Percentiles rank a stretch among this genome's conserved stretches.
Evolutionary conservation across 2,329 filamentous ascomycete species (phyloP).

Genomic region (Colletotrichum euphorbiae): DNA sequence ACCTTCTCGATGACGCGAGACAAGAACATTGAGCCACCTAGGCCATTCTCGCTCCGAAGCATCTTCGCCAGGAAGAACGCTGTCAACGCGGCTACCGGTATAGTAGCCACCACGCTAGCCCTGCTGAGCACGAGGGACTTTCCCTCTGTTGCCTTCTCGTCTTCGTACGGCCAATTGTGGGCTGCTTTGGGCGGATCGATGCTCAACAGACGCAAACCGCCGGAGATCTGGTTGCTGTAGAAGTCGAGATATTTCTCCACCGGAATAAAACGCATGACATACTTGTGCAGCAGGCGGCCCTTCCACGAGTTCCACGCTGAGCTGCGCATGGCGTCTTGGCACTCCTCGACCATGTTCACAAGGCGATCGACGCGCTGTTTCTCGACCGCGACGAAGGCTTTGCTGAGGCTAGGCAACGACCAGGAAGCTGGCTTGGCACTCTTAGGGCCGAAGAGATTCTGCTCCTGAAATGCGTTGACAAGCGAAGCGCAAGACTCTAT

Average conservation of each 20-base stretch:
- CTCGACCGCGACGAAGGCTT: conserved; percentile 23
- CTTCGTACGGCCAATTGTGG: conserved; percentile 29
- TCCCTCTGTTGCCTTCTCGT: conserved; percentile 19
- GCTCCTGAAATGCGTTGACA: conserved; percentile 41
- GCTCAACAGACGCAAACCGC: conserved; percentile 10
- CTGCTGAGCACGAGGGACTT: neutral
- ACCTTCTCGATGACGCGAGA: conserved; percentile 14
- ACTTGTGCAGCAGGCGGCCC: conserved; percentile 21
- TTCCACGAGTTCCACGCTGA: conserved; percentile 27
- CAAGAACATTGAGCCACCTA: conserved; percentile 1
- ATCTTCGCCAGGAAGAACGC: conserved; percentile 15
- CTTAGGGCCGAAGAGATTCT: neutral
- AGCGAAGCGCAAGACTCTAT: conserved; percentile 45
- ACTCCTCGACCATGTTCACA: conserved; percentile 20
- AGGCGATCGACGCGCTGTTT: conserved; percentile 19
- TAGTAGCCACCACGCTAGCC: neutral
- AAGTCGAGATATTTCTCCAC: conserved; percentile 19
- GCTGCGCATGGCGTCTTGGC: conserved; percentile 33
- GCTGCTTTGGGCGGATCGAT: neutral
- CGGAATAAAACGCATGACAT: conserved; percentile 18
- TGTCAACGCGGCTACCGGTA: conserved; percentile 24
- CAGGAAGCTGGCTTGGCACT: neutral
- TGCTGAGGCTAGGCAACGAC: neutral
- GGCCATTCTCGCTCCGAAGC: neutral
- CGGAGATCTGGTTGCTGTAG: conserved; percentile 24